Evolutionary conservation across 1,284 basidiomycete species (phyloP), one percentile per base, ranked within the genome.

Genomic region (Ceratobasidium sp.): DNA sequence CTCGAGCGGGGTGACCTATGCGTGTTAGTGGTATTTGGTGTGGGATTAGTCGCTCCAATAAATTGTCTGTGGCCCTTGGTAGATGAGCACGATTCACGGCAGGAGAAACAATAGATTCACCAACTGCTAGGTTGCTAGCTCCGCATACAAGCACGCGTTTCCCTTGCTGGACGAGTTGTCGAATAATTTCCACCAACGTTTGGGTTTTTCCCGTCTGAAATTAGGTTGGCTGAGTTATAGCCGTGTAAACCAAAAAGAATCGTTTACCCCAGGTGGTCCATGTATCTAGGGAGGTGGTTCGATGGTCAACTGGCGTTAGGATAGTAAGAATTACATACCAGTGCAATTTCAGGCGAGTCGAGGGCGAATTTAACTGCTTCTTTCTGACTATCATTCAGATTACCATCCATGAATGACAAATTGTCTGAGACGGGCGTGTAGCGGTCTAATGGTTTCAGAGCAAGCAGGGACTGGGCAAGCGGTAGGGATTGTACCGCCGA

Each of bases 1-100:
- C 90, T 13, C 96, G 85, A 0, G 97, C 96, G 0, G 96, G 96
- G 77, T 99, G 95, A 0, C 94, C 94, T 8, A 97, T 82, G 13
- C 95, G 84, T 1, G 93, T 92, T 6, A 93, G 76, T 0, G 52
- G 78, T 73, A 56, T 76, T 71, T 27, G 76, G 49, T 74, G 72
- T 0, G 71, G 72, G 13, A 91, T 81, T 2, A 95, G 80, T n/a
- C 93, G 82, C 73, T 95, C 88, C 2, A 95, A 81, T 41, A 96
- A 88, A 76, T 96, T 95, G 76, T 96, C 93, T 77, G 57, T 1
- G 19, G 9, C 8, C 6, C 11, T 27, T 14, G 11, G 7, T 21
- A 50, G 11, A 27, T 21, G 23, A 21, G 21, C 25, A 13, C 21
- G 6, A 25, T 23, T 13, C 69, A 60, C 69, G 39, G 72, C 73